Evolutionary conservation across 371 early-diverging fungal genomes (phyloP).

Genomic region (Mucor plumbeus): DNA sequence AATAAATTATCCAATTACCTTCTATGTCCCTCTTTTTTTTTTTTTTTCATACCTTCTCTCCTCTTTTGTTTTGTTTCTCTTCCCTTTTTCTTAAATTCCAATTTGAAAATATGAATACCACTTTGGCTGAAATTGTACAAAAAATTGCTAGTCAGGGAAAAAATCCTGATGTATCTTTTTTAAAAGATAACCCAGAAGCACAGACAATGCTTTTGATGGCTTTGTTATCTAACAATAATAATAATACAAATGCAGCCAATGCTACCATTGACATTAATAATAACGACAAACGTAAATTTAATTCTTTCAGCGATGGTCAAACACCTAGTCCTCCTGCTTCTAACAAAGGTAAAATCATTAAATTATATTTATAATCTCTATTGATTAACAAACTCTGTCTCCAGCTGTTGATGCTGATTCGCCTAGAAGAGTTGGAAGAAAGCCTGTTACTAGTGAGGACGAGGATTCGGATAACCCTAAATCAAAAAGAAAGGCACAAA

Average conservation of each 20-base stretch:
- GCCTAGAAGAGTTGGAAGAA: slow-evolving; percentile 29
- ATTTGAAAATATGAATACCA: slow-evolving; percentile 9
- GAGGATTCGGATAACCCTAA: slow-evolving; percentile 40
- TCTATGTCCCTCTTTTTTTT: not conserved
- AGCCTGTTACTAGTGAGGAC: slow-evolving; percentile 32
- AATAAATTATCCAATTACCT: not conserved
- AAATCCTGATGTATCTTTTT: slow-evolving; percentile 27
- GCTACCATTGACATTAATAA: not conserved
- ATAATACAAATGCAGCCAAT: not conserved
- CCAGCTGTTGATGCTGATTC: not conserved
- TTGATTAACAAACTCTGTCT: not conserved
- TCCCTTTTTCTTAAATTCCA: too few species aligned
- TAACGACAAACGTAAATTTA: slow-evolving; percentile 22
- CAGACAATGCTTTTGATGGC: slow-evolving; percentile 29
- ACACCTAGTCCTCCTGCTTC: slow-evolving; percentile 12
- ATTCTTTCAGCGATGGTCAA: not conserved
- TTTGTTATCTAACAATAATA: slow-evolving; percentile 15
- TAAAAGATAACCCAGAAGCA: slow-evolving; percentile 35
- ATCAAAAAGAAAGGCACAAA: slow-evolving; percentile 70
- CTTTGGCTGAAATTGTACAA: slow-evolving; percentile 22
- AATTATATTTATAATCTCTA: not conserved
- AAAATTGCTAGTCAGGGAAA: slow-evolving; percentile 28
- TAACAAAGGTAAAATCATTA: slow-evolving; percentile 4
- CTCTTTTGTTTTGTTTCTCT: not conserved
- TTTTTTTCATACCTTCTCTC: not conserved